Evolutionary conservation across 352 stramenopile species (phyloP).

Genomic region (Pythium insidiosum): DNA sequence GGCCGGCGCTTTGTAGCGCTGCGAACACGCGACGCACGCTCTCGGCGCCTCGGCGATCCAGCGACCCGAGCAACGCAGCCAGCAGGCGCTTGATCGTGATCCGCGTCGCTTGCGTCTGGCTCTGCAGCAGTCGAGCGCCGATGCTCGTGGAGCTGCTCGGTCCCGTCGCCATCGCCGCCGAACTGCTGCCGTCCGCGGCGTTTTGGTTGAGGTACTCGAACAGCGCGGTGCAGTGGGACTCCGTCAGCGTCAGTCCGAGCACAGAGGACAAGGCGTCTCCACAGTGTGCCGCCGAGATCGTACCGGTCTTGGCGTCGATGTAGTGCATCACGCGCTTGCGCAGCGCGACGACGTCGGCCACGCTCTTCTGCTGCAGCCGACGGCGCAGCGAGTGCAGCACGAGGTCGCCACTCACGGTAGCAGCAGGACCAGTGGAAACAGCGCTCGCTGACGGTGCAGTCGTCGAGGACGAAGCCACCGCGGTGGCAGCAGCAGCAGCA

Average conservation of each 20-base stretch:
- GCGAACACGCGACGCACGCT: conserved; percentile 31
- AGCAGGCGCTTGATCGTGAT: conserved; percentile 33
- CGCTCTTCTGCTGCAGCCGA: conserved; percentile 30
- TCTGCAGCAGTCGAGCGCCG: conserved; percentile 28
- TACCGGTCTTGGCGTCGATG: conserved; percentile 43
- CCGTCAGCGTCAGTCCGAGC: conserved; percentile 29
- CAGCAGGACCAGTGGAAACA: too few species aligned
- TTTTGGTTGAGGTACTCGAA: conserved; percentile 30
- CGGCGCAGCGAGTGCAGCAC: conserved; percentile 36
- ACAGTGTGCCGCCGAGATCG: conserved; percentile 31
- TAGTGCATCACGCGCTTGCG: conserved; percentile 35
- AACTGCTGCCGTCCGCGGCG: too few species aligned
- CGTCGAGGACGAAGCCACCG: neutral
- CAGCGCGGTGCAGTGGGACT: conserved; percentile 36
- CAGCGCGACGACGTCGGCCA: conserved; percentile 39
- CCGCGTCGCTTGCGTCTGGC: conserved; percentile 23
- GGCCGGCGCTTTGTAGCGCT: conserved; percentile 30
- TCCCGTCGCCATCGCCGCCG: too few species aligned
- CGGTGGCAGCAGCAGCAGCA: conserved; percentile 11
- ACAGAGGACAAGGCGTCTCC: conserved; percentile 26
- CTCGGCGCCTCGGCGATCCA: conserved; percentile 27
- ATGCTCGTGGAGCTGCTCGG: too few species aligned
- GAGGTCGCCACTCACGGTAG: conserved; percentile 20
- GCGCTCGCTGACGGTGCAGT: neutral
- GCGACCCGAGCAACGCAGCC: conserved; percentile 24